These are phyloP conservation scores for Eimeria necatrix DNA, from an alignment of 169 alveolate genomes.

Conservation along the genomic window DNA sequence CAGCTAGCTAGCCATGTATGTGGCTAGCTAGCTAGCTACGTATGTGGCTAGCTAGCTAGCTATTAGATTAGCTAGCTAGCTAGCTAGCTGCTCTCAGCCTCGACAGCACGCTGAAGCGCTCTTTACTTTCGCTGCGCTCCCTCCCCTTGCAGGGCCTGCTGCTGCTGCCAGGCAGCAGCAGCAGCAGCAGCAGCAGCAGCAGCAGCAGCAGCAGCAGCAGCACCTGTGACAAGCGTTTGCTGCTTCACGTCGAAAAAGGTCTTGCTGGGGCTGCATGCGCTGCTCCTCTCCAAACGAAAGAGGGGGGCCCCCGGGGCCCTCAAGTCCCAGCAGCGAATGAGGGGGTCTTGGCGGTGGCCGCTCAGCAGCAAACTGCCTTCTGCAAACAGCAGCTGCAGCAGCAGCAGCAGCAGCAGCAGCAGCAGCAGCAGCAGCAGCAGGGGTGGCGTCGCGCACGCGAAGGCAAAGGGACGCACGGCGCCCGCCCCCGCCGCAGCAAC, in stretches of 20 bases:
- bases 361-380: conserved; percentile 54
- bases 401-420: conserved; percentile 5
- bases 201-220: too few relatives aligned
- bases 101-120: not conserved
- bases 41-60: not conserved
- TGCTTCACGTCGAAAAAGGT: conserved; percentile 11
- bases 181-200: not conserved
- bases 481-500: too few relatives aligned
- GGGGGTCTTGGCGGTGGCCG: conserved; percentile 77
- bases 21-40: not conserved
- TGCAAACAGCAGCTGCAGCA: conserved; percentile 63
- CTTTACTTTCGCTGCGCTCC: not conserved
- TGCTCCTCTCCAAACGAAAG: conserved; percentile 23
- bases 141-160: not conserved
- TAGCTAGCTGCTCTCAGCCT: not conserved
- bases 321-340: conserved; percentile 79
- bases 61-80: not conserved
- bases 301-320: conserved; percentile 43
- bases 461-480: too few relatives aligned
- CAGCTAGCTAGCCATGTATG: not conserved
- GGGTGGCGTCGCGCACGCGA: too few relatives aligned
- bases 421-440: not conserved
- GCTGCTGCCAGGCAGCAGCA: not conserved
- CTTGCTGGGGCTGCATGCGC: conserved; percentile 15
- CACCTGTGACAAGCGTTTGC: not conserved